phyloP scores from a whole-genome alignment of 805 yeast species.

The Lipomyces spencermartinsiae region DNA sequence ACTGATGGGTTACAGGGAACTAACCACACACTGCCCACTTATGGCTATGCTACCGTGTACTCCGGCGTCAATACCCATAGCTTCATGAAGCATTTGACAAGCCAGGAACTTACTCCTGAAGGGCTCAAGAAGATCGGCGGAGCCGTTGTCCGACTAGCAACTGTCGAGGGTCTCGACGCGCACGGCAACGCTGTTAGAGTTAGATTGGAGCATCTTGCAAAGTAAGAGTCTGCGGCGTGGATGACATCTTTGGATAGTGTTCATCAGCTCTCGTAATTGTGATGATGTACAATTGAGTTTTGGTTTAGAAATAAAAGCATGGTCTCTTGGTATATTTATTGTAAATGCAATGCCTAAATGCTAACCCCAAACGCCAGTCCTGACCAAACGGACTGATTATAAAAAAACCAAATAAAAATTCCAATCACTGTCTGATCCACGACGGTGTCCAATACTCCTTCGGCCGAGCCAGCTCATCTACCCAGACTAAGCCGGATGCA shows the following conservation, averaged over 20 bases:
- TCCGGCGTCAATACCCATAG: constrained; percentile 97
- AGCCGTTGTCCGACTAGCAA: constrained; percentile 95
- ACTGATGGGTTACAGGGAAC: constrained; percentile 71
- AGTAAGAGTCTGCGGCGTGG: not conserved
- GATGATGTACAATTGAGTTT: no score
- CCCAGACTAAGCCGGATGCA: constrained; percentile 82
- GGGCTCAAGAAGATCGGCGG: constrained; percentile 91
- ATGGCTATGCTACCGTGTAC: constrained; percentile 97
- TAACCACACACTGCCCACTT: constrained; percentile 97
- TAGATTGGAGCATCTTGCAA: constrained; percentile 82
- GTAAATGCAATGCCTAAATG: not conserved
- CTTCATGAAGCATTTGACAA: constrained; percentile 91
- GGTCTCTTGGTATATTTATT: not conserved
- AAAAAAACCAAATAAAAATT: not conserved
- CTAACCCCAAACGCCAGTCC: not conserved
- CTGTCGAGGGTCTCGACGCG: constrained; percentile 95
- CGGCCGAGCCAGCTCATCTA: constrained; percentile 57
- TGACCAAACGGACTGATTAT: not conserved
- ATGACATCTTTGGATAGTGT: not conserved
- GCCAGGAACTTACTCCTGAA: constrained; percentile 85
- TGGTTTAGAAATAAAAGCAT: not conserved
- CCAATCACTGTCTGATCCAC: constrained; percentile 37
- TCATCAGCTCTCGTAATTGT: not conserved
- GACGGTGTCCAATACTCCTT: constrained; percentile 49
- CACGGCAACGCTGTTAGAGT: constrained; percentile 97